Conservation (phyloP, 495 filamentous ascomycete genomes). For the Neurospora discreta region DNA sequence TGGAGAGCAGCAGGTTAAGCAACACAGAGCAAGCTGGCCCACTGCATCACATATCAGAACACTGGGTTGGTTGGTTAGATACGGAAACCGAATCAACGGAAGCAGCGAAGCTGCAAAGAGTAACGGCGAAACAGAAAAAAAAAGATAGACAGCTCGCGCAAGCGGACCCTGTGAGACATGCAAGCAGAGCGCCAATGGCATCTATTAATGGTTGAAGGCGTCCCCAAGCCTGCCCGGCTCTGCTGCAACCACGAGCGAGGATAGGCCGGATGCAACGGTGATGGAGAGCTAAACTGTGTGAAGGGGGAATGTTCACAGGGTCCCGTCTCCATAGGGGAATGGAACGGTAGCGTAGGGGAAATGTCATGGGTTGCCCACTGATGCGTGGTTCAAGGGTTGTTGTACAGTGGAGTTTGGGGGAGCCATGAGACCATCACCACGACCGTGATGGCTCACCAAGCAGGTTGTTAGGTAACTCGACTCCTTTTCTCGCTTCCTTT, state of each 20-base stretch:
- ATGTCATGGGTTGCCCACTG: background rate
- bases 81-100: background rate
- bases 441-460: background rate
- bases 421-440: background rate
- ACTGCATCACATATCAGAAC: slow-evolving; percentile 17
- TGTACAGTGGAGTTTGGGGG: background rate
- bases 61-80: slow-evolving; percentile 11
- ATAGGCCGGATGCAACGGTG: slow-evolving; percentile 23
- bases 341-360: background rate
- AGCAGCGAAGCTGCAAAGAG: background rate
- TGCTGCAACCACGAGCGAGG: slow-evolving; percentile 22
- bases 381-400: background rate
- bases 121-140: slow-evolving; percentile 7
- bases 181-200: slow-evolving; percentile 18
- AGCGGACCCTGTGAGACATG: slow-evolving; percentile 6
- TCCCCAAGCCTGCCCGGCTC: slow-evolving; percentile 2
- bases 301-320: background rate
- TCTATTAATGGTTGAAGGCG: slow-evolving; percentile 18
- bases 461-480: background rate
- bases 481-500: background rate
- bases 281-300: slow-evolving; percentile 12
- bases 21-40: slow-evolving; percentile 14
- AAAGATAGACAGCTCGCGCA: slow-evolving; percentile 14
- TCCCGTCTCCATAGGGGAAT: background rate
- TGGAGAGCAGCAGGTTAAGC: slow-evolving; percentile 9